Evolutionary conservation across 2,329 filamentous ascomycete species (phyloP).

Genomic region (Calonectria fujianensis): DNA sequence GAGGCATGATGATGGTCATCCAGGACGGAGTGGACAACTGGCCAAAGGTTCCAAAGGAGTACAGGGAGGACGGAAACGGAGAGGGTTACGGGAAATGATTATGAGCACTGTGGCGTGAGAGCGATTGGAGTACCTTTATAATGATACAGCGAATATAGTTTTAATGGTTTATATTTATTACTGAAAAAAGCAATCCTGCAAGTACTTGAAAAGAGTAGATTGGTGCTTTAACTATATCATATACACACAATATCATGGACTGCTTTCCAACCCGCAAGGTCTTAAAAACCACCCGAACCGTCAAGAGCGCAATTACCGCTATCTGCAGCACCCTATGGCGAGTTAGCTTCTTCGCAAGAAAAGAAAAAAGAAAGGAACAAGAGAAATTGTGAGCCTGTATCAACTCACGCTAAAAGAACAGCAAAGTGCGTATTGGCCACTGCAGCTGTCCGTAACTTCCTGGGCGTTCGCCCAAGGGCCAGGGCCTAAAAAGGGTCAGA

Average conservation of each 20-base stretch:
- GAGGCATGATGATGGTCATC: slow-evolving; percentile 74
- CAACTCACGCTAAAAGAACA: not conserved
- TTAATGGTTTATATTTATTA: not conserved
- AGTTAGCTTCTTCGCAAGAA: no score
- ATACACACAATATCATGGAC: not conserved
- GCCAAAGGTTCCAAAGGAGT: slow-evolving; percentile 64
- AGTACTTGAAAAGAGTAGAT: not conserved
- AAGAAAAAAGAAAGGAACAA: no score
- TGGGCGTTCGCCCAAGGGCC: no score
- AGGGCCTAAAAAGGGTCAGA: no score
- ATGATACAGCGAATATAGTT: not conserved
- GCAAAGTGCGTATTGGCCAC: not conserved
- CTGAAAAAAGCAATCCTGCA: not conserved
- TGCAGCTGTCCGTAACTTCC: no score
- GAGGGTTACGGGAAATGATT: not conserved
- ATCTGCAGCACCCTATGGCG: no score
- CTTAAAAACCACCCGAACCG: no score
- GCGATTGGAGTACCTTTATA: not conserved
- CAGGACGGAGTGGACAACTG: slow-evolving; percentile 68
- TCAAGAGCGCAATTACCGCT: no score
- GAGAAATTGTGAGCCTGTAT: no score
- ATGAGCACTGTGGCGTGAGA: not conserved
- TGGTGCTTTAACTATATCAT: not conserved
- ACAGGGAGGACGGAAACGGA: slow-evolving; percentile 44
- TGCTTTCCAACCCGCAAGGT: no score